These are phyloP conservation scores for Verbascum thapsus DNA, from an alignment of 257 asterid species.

Conservation along the genomic window DNA sequence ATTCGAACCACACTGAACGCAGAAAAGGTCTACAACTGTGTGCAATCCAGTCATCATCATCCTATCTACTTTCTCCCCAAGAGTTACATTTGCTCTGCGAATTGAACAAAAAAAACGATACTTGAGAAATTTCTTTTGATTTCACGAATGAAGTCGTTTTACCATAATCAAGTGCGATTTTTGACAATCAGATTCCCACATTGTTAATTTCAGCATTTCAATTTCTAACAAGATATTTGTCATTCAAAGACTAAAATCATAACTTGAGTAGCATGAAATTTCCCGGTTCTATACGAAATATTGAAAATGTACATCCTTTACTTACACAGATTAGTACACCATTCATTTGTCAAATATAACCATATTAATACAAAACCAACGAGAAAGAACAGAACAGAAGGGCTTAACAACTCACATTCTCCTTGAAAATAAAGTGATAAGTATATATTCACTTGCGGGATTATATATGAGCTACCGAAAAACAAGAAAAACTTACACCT, in stretches of 20 bases:
- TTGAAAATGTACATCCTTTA: neutral
- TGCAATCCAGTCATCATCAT: conserved; percentile 78
- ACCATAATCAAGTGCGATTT: too few species aligned
- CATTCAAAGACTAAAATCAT: too few species aligned
- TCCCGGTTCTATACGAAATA: neutral
- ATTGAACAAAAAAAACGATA: neutral
- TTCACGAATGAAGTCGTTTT: neutral
- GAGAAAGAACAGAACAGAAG: too few species aligned
- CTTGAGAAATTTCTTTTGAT: too few species aligned
- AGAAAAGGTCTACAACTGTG: conserved; percentile 66
- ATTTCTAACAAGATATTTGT: too few species aligned
- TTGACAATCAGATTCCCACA: too few species aligned
- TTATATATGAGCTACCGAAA: conserved; percentile 23
- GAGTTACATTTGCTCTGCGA: conserved; percentile 63
- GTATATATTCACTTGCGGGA: neutral
- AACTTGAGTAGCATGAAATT: too few species aligned
- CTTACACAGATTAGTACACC: neutral
- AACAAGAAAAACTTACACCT: conserved; percentile 68
- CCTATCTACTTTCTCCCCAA: conserved; percentile 68
- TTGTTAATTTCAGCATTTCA: too few species aligned
- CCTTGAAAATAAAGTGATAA: too few species aligned
- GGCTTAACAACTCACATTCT: too few species aligned
- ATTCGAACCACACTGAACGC: conserved; percentile 66
- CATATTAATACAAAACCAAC: neutral
- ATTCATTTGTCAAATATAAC: neutral